A percentile compares a stretch with the other conserved stretches of the same genome.
Evolutionary conservation across 106 monocot genomes (phyloP).

Genomic region (Amphibolis antarctica): DNA sequence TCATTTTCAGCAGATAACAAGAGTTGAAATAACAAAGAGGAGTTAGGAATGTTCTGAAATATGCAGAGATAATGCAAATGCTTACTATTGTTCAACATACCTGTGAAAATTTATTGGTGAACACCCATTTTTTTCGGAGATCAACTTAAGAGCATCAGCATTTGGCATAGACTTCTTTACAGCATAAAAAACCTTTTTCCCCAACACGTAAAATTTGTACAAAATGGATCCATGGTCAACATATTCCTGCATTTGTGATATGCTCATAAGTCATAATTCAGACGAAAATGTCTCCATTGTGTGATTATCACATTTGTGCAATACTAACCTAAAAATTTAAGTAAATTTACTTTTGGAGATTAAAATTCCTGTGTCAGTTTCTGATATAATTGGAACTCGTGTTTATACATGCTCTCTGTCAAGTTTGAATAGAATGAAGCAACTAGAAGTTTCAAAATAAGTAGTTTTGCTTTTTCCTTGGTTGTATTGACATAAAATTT

Average conservation of each 20-base stretch:
- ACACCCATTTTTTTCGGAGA: slow-evolving; percentile 33
- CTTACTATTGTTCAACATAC: slow-evolving; percentile 15
- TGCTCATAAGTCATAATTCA: not conserved
- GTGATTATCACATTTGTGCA: not conserved
- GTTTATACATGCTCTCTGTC: too few species aligned
- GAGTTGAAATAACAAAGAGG: too few species aligned
- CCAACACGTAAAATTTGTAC: slow-evolving; percentile 82
- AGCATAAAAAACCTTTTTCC: slow-evolving; percentile 70
- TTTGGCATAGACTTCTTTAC: slow-evolving; percentile 93
- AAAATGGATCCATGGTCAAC: slow-evolving; percentile 76
- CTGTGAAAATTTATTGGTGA: slow-evolving; percentile 69
- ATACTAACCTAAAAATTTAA: too few species aligned
- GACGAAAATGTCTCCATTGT: not conserved
- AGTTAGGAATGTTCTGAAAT: not conserved
- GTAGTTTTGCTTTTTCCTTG: too few species aligned
- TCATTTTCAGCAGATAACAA: too few species aligned
- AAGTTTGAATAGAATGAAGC: too few species aligned
- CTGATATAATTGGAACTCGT: too few species aligned
- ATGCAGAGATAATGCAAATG: not conserved
- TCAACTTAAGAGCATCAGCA: slow-evolving; percentile 39
- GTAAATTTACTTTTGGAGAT: too few species aligned
- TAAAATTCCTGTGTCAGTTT: too few species aligned
- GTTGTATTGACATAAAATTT: too few species aligned
- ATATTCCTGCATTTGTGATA: slow-evolving; percentile 55
- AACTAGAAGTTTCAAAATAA: too few species aligned